Evolutionary conservation across 2,329 filamentous ascomycete genomes (phyloP).

Genomic region (Calonectria multiphialidica): DNA sequence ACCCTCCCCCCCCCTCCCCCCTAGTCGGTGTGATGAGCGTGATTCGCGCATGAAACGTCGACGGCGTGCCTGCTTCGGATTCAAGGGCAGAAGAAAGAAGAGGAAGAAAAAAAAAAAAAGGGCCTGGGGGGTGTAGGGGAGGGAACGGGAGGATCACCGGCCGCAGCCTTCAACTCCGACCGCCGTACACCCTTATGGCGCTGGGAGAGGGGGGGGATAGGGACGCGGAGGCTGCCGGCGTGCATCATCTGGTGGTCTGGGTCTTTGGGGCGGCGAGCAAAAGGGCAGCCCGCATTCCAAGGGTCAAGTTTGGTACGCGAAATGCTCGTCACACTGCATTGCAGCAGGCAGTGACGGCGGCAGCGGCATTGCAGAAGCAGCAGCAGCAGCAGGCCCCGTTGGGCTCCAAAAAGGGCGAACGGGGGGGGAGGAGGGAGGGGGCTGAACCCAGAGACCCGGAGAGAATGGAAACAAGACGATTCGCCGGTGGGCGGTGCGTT

Average conservation of each 20-base stretch:
- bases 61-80: conserved; percentile 6
- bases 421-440: background rate
- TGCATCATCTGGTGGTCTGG: conserved; percentile 1
- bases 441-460: conserved; percentile 13
- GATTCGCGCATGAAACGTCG: conserved; percentile 17
- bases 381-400: conserved; percentile 1
- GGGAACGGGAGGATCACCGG: background rate
- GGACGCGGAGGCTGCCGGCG: background rate
- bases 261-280: conserved; percentile 12
- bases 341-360: conserved; percentile 8
- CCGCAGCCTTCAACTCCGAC: conserved; percentile 2
- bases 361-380: too few relatives aligned
- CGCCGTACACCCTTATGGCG: background rate
- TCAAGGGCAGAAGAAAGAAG: background rate
- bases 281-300: background rate
- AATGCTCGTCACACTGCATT: conserved; percentile 18
- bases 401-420: conserved; percentile 15
- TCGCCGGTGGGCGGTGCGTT: conserved; percentile 35
- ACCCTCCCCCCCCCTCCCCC: background rate
- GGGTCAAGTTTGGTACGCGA: background rate
- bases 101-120: background rate
- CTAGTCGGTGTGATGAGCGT: background rate
- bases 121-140: background rate
- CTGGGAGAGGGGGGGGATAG: background rate
- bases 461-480: conserved; percentile 25